Evolutionary conservation across 352 stramenopile genomes (phyloP).

Genomic region (Phytophthora meadii): DNA sequence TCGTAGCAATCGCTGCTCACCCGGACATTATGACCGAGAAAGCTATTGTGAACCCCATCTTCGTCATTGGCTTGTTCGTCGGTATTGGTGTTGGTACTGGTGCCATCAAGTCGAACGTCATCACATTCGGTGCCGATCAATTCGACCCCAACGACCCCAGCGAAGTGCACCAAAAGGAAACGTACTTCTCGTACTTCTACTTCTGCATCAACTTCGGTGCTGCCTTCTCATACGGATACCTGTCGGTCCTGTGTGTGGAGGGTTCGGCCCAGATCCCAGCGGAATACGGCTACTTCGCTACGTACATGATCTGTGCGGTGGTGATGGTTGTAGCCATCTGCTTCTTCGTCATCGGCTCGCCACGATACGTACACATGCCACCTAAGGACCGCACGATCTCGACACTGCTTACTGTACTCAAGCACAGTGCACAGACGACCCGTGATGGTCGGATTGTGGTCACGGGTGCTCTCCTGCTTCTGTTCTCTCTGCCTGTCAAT

Average conservation of each 20-base stretch:
- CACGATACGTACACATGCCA: slow-evolving; percentile 56
- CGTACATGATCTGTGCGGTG: slow-evolving; percentile 15
- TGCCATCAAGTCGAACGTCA: slow-evolving; percentile 25
- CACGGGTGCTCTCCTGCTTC: slow-evolving; percentile 33
- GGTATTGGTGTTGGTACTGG: slow-evolving; percentile 21
- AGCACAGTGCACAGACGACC: slow-evolving; percentile 26
- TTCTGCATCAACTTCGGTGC: slow-evolving; percentile 21
- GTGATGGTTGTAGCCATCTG: slow-evolving; percentile 17
- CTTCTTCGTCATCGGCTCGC: slow-evolving; percentile 46
- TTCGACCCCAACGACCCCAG: slow-evolving; percentile 15
- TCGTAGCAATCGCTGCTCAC: slow-evolving; percentile 60
- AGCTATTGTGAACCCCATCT: slow-evolving; percentile 55
- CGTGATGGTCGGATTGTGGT: slow-evolving; percentile 40
- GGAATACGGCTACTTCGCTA: slow-evolving; percentile 18
- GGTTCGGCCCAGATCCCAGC: slow-evolving; percentile 15
- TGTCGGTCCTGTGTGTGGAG: slow-evolving; percentile 16
- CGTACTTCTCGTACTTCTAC: slow-evolving; percentile 21
- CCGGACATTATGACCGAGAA: slow-evolving; percentile 54
- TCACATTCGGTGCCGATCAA: slow-evolving; percentile 21
- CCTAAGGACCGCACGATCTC: slow-evolving; percentile 53
- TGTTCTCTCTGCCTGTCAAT: slow-evolving; percentile 55
- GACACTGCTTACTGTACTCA: slow-evolving; percentile 47
- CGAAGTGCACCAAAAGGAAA: slow-evolving; percentile 15
- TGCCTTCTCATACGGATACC: slow-evolving; percentile 21
- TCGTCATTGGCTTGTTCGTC: slow-evolving; percentile 62